phyloP scores from a whole-genome alignment of 2,329 filamentous ascomycete genomes.

The Clonostachys rhizophaga region DNA sequence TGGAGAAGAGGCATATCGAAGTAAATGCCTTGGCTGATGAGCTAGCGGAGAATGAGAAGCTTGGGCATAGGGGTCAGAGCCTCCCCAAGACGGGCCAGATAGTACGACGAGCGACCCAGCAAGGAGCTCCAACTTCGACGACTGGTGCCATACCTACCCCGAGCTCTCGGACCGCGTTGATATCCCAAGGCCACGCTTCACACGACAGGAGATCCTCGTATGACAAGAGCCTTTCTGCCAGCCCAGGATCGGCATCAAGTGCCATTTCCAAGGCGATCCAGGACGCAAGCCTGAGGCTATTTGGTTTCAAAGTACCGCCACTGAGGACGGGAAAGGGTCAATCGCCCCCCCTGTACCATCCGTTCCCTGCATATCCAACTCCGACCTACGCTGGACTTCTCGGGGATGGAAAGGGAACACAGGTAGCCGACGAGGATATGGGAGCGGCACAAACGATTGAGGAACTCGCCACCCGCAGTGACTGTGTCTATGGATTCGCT shows the following conservation, averaged over 20 bases:
- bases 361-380: constrained; percentile 81
- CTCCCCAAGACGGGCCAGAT: constrained; percentile 59
- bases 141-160: constrained; percentile 64
- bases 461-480: constrained; percentile 86
- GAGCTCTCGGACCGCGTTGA: constrained; percentile 63
- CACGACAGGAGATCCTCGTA: constrained; percentile 78
- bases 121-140: constrained; percentile 63
- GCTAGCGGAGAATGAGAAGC: constrained; percentile 74
- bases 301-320: constrained; percentile 67
- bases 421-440: constrained; percentile 70
- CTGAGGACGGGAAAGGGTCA: constrained; percentile 58
- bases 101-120: constrained; percentile 72
- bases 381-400: constrained; percentile 58
- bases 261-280: constrained; percentile 94
- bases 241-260: constrained; percentile 72
- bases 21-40: constrained; percentile 97
- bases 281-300: constrained; percentile 75
- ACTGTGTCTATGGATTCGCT: constrained; percentile 95
- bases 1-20: constrained; percentile 92
- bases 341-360: constrained; percentile 74
- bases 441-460: constrained; percentile 79
- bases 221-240: constrained; percentile 67
- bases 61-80: constrained; percentile 38
- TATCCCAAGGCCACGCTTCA: constrained; percentile 63
- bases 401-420: constrained; percentile 53